These are phyloP conservation scores for Jatropha podagrica DNA, from an alignment of 441 rosid species.

Conservation along the genomic window DNA sequence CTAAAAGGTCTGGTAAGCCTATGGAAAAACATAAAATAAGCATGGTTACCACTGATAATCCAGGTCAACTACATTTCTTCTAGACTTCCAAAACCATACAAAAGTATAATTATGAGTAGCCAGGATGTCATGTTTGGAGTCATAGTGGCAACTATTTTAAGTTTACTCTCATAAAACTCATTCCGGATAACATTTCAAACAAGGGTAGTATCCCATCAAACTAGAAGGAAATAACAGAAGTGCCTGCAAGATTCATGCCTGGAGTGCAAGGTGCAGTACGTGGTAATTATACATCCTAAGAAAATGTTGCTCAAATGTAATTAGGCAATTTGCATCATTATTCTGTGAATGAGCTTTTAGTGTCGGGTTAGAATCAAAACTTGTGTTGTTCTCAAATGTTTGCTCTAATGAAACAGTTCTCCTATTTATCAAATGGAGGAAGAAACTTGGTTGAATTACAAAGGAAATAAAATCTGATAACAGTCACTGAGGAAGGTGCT, in stretches of 20 bases:
- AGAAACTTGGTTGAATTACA: neutral
- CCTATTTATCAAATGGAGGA: neutral
- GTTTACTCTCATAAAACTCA: neutral
- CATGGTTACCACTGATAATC: neutral
- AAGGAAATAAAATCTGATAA: neutral
- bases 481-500: neutral
- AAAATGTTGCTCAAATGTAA: neutral
- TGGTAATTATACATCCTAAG: neutral
- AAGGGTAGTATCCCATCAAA: neutral
- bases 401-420: neutral
- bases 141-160: neutral
- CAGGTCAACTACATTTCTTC: constrained; percentile 5
- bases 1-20: constrained; percentile 5
- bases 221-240: neutral
- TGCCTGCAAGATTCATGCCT: neutral
- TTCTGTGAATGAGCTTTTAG: neutral
- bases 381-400: neutral
- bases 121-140: neutral
- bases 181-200: neutral
- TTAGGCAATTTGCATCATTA: neutral
- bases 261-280: neutral
- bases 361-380: neutral
- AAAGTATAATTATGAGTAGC: neutral
- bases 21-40: neutral
- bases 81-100: neutral